Conservation (phyloP, 768 basidiomycete species). For the Lyophyllum decastes region DNA sequence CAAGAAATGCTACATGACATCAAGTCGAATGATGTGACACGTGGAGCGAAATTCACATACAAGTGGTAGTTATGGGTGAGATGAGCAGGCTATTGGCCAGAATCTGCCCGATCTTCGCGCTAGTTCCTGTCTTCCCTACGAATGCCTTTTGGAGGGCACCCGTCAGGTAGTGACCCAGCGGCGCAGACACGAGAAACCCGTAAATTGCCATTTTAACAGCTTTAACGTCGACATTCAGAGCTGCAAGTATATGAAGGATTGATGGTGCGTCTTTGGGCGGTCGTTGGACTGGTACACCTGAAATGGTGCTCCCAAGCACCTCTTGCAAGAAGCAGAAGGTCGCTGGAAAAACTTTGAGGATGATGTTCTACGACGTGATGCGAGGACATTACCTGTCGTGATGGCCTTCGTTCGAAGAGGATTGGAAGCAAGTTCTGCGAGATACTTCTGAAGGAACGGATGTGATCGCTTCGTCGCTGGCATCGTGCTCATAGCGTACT, state of each 20-base stretch:
- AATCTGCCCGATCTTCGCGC: conserved; percentile 70
- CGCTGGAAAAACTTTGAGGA: conserved; percentile 28
- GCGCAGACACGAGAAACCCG: conserved; percentile 83
- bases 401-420: conserved; percentile 82
- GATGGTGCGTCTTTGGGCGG: conserved; percentile 56
- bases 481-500: conserved; percentile 39
- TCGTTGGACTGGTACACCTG: conserved; percentile 54
- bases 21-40: background rate
- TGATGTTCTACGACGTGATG: background rate
- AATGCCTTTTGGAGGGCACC: conserved; percentile 75
- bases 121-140: conserved; percentile 66
- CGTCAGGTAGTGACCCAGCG: conserved; percentile 74
- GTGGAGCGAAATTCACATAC: conserved; percentile 39
- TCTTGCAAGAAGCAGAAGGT: conserved; percentile 74
- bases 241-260: conserved; percentile 52
- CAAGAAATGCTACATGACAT: conserved; percentile 58
- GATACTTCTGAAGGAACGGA: conserved; percentile 68
- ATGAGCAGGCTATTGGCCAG: conserved; percentile 75
- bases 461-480: conserved; percentile 28
- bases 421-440: conserved; percentile 62
- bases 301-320: conserved; percentile 73
- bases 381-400: conserved; percentile 57
- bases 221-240: conserved; percentile 61
- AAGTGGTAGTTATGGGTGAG: conserved; percentile 71
- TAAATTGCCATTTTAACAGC: conserved; percentile 85